These are phyloP conservation scores for Aureobasidium sp. DNA, from an alignment of 2,329 filamentous ascomycete species.

Conservation along the genomic window DNA sequence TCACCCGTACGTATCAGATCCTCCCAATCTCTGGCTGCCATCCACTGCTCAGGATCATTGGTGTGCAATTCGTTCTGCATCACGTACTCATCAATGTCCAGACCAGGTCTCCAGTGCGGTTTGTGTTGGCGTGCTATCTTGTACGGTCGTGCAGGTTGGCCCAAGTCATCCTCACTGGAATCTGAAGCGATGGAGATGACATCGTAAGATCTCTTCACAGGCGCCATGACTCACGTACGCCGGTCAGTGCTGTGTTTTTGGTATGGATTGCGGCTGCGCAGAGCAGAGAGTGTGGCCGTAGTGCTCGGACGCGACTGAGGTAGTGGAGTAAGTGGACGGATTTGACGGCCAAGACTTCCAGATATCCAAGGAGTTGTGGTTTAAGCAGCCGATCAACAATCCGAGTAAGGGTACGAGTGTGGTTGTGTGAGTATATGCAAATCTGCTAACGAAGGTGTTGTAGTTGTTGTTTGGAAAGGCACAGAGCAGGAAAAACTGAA, in stretches of 20 bases:
- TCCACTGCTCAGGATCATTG: too few species aligned
- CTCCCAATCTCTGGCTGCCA: too few species aligned
- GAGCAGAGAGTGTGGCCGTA: background rate
- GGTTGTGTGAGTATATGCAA: background rate
- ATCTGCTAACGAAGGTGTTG: background rate
- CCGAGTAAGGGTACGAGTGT: background rate
- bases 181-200: conserved; percentile 12
- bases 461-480: background rate
- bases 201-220: conserved; percentile 11
- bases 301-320: background rate
- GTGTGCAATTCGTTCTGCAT: too few species aligned
- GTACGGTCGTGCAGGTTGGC: background rate
- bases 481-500: background rate
- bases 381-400: background rate
- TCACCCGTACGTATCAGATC: too few species aligned
- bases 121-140: conserved; percentile 3
- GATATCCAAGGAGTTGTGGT: background rate
- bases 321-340: background rate
- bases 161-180: background rate
- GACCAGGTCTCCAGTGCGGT: background rate
- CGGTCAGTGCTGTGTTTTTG: background rate
- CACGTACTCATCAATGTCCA: background rate
- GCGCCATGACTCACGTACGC: conserved; percentile 2
- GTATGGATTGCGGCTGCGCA: background rate
- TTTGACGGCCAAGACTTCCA: conserved; percentile 3